Percentiles rank a stretch among this genome's conserved stretches.
Conservation (phyloP, 192 early-diverging fungal genomes). For the Spinellus fusiger region DNA sequence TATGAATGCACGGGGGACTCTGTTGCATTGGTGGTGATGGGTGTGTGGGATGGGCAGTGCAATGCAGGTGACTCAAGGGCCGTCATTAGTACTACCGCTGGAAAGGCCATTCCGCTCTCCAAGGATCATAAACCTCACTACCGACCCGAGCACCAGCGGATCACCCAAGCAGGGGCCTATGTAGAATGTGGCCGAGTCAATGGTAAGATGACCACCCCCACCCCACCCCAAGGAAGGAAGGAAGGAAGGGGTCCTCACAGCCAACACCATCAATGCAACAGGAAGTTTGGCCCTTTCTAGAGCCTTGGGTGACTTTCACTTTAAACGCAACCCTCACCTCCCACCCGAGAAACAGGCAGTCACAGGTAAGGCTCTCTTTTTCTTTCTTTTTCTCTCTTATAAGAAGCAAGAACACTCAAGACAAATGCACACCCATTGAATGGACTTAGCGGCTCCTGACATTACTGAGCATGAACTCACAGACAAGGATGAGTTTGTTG, state of each 20-base stretch:
- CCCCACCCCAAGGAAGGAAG: not conserved
- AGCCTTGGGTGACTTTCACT: constrained; percentile 97
- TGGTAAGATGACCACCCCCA: constrained; percentile 53
- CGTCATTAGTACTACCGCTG: constrained; percentile 68
- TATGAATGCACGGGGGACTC: too few relatives aligned
- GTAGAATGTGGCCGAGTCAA: constrained; percentile 98
- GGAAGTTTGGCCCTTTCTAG: constrained; percentile 93
- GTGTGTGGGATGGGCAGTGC: too few relatives aligned
- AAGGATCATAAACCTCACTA: constrained; percentile 95
- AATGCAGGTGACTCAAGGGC: constrained; percentile 97
- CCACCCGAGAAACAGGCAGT: constrained; percentile 88
- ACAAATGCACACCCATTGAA: too few relatives aligned
- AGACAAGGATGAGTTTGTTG: constrained; percentile 88
- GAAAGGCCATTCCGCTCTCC: constrained; percentile 69
- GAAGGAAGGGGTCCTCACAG: not conserved
- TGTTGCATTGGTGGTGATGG: too few relatives aligned
- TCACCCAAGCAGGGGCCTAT: constrained; percentile 88
- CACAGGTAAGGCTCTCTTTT: constrained; percentile 46
- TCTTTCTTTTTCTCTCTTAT: not conserved
- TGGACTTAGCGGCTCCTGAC: constrained; percentile 67
- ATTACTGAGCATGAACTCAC: constrained; percentile 55
- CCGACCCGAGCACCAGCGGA: constrained; percentile 76
- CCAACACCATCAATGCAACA: constrained; percentile 11
- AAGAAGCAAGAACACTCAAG: too few relatives aligned
- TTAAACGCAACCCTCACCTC: constrained; percentile 80